Evolutionary conservation across 1,284 basidiomycete genomes (phyloP).

Genomic region (Farysia itapuensis): DNA sequence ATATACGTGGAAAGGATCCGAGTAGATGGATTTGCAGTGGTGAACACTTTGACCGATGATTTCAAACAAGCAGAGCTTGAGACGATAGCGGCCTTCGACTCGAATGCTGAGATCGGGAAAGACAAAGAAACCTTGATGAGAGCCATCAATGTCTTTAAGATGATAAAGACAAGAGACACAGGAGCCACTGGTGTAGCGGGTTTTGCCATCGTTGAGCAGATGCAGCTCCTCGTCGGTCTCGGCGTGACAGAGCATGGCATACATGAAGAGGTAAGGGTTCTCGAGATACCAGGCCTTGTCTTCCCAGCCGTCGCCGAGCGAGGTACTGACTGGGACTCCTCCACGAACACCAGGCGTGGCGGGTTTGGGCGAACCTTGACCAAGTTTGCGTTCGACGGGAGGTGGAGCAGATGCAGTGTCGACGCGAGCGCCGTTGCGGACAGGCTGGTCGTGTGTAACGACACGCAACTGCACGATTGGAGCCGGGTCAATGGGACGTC

Average conservation of each 20-base stretch:
- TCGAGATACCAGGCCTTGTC: conserved; percentile 58
- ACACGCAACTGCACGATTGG: conserved; percentile 94
- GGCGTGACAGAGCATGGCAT: conserved; percentile 53
- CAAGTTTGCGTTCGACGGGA: conserved; percentile 24
- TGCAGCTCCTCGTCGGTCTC: conserved; percentile 79
- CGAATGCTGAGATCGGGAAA: conserved; percentile 63
- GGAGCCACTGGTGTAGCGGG: conserved; percentile 80
- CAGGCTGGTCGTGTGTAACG: conserved; percentile 63
- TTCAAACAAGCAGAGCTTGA: conserved; percentile 82
- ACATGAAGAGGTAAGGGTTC: conserved; percentile 57
- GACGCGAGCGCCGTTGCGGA: conserved; percentile 11
- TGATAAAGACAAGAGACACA: conserved; percentile 93
- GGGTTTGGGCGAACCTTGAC: conserved; percentile 17
- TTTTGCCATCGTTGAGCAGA: conserved; percentile 89
- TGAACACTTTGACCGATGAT: conserved; percentile 69
- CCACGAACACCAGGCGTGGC: conserved; percentile 25
- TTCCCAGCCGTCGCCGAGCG: conserved; percentile 51
- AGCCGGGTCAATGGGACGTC: conserved; percentile 90
- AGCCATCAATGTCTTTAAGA: conserved; percentile 84
- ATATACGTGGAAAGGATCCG: conserved; percentile 51
- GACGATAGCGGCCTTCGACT: conserved; percentile 81
- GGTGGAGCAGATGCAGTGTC: conserved; percentile 11
- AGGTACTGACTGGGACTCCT: conserved; percentile 43
- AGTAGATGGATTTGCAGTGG: conserved; percentile 55
- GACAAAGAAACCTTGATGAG: conserved; percentile 67